Conservation (phyloP, 805 yeast species). For the Schizosaccharomyces pombe region DNA sequence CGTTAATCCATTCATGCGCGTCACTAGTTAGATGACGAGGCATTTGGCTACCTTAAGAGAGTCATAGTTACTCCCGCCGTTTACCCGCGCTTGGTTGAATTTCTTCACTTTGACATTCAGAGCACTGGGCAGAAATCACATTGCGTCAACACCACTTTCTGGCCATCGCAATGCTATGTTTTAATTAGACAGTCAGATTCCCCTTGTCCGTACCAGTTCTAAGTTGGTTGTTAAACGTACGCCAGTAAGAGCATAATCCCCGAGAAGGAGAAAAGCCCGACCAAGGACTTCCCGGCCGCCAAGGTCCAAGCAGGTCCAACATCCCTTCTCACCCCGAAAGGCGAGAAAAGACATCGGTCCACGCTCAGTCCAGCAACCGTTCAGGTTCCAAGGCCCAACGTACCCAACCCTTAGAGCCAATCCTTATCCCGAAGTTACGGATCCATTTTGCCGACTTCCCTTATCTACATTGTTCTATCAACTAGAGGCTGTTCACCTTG, state of each 20-base stretch:
- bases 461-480: slow-evolving; percentile 21
- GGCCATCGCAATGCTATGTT: slow-evolving; percentile 25
- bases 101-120: slow-evolving; percentile 22
- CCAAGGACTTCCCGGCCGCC: not conserved
- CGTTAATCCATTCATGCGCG: slow-evolving; percentile 11
- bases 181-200: slow-evolving; percentile 24
- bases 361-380: slow-evolving; percentile 13
- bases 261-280: not conserved
- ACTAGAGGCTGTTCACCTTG: slow-evolving; percentile 25
- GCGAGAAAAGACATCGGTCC: not conserved
- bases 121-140: slow-evolving; percentile 25
- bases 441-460: slow-evolving; percentile 24
- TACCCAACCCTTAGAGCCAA: slow-evolving; percentile 23
- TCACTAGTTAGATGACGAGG: slow-evolving; percentile 12
- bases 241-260: slow-evolving; percentile 8
- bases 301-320: not conserved
- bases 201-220: slow-evolving; percentile 18
- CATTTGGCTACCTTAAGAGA: slow-evolving; percentile 21
- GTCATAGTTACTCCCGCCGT: slow-evolving; percentile 26
- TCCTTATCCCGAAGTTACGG: slow-evolving; percentile 24
- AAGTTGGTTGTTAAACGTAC: slow-evolving; percentile 12
- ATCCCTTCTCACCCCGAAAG: too few species aligned
- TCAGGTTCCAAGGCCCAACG: slow-evolving; percentile 18
- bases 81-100: slow-evolving; percentile 25
- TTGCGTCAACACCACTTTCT: slow-evolving; percentile 22